Base-by-base conservation (phyloP, 2,329 filamentous ascomycete genomes). In the Sporothrix variecibatus region DNA sequence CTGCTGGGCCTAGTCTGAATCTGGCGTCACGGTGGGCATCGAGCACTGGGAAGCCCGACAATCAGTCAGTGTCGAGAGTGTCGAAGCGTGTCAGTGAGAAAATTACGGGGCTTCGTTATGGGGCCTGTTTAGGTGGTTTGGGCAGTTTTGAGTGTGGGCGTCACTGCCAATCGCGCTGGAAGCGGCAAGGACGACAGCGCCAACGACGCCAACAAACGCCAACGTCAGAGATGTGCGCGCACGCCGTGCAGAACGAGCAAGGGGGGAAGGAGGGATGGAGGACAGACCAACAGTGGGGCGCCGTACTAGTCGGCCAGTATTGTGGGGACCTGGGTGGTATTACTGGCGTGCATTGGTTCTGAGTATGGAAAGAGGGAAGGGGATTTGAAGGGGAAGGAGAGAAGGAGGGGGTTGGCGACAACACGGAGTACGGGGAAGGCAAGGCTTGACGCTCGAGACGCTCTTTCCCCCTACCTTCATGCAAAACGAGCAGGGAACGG, bases 171-270 rank as follows among this genome's bases (percentile, higher is more conserved):
- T 26, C 20, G 64, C 26, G 64, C 43, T 51, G 43, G 46, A 69
- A 71, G 34, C 68, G 51, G 68, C 68, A 58, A 71, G 49, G 68
- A 43, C 20, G 31, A 56, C 67, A 56, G 67, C 17, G 65, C 65
- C 26, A 68, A 68, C 67, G 49, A 43, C 23, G 65, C 65, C 65
- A 53, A 70, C 49, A 34, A 67, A 31, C 23, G 65, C 65, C 65
- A 70, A 70, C 49, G 68, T 71, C 68, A 71, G 49, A 71, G 68
- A 69, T 70, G 20, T 20, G 46, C 49, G 49, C 67, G 2, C 26
- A 51, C 40, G 6, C 49, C 46, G 23, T 51, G 43, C 17, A 49
- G 38, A 31, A 20, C 46, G 67, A 40, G 65, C 43, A 68, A 26
- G 64, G 65, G 40, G 23, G 46, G 65, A 38, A 53, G 46, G 65